These are phyloP conservation scores for Rhododendron ferrugineum DNA, from an alignment of 148 eudicot species.

Conservation along the genomic window DNA sequence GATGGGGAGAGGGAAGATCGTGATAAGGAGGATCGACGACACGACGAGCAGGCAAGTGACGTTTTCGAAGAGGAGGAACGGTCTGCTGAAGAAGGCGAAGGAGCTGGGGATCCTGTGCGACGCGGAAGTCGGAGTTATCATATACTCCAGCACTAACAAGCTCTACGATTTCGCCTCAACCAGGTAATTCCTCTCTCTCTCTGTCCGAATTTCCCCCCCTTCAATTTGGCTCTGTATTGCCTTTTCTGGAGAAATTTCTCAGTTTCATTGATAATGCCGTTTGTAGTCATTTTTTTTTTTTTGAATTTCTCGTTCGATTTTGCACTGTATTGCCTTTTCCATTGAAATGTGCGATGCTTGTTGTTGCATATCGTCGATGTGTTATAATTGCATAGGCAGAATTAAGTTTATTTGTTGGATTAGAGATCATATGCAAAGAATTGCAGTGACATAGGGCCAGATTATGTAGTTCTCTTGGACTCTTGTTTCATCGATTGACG, in stretches of 20 bases:
- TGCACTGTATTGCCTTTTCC: neutral
- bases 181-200: constrained; percentile 24
- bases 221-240: neutral
- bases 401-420: neutral
- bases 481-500: neutral
- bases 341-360: neutral
- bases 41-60: constrained; percentile 61
- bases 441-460: neutral
- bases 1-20: constrained; percentile 68
- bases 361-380: too few species aligned
- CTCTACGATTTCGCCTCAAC: constrained; percentile 49
- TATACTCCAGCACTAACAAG: constrained; percentile 57
- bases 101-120: constrained; percentile 60
- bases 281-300: neutral
- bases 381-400: neutral
- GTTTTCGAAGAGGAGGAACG: constrained; percentile 54
- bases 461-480: neutral
- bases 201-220: neutral
- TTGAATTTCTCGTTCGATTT: neutral
- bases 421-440: neutral
- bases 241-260: neutral
- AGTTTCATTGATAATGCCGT: neutral
- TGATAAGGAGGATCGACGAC: constrained; percentile 57
- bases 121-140: constrained; percentile 56
- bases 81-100: constrained; percentile 56